Evolutionary conservation across 2,329 filamentous ascomycete species (phyloP), one percentile per base, ranked within the genome.

Genomic region (Clarireedia paspali): DNA sequence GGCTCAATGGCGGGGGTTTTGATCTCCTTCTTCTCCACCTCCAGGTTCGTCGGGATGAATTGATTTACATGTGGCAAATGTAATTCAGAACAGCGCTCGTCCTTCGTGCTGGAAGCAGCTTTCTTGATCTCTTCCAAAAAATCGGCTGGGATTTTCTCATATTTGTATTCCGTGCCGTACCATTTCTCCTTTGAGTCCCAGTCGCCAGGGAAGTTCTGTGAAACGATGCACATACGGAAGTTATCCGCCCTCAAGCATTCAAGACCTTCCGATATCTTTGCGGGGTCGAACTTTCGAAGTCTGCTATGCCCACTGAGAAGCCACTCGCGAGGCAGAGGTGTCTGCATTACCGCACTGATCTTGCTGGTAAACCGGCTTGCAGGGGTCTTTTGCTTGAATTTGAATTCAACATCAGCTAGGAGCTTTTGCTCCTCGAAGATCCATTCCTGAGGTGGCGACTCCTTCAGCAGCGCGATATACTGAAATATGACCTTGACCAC

Each of bases 161-260:
- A 80, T 60, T 84, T 88, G 73, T 96, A 95, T 67, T 97, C 91
- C 0, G 94, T 99, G 7, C 92, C 92, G 65, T 99, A 99, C 94
- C 94, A 99, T 69, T 91, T 90, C 74, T 99, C 94, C 68, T 88
- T 95, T 69, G 85, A 75, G 62, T 95, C 81, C 89, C 90, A 96
- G 51, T 83, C 80, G 0, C 90, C 91, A 0, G 91, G 91, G 63
- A 85, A 88, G 7, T 88, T 86, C 67, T 91, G 88, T 24, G 90
- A 92, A 27, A 95, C 83, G 50, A 97, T 78, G 1, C 83, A 85
- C 70, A 96, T 80, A 30, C 89, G 83, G 74, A 97, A 91, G 68
- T 96, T 97, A 69, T 97, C 91, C 0, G 91, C 88, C 20, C 85
- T 80, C 48, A 99, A 73, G 66, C 82, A 88, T 4, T 81, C 78